These are phyloP conservation scores for Suhomyces panamericanus DNA, from an alignment of 1,139 yeast species.

Conservation along the genomic window DNA sequence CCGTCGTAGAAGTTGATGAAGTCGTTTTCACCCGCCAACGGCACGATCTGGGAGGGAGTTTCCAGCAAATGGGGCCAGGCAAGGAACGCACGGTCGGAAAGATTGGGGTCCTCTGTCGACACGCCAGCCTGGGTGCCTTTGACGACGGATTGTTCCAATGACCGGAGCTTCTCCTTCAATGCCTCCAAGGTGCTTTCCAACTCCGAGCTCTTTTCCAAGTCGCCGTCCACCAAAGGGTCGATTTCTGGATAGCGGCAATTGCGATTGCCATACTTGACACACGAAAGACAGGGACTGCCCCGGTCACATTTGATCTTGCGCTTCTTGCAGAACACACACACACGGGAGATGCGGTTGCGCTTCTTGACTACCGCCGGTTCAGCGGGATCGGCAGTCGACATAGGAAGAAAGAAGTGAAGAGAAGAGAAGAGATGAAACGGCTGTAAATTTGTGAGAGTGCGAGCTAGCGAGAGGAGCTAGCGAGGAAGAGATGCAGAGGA, in stretches of 20 bases:
- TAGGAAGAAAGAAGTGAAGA: neutral
- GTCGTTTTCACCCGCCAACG: conserved; percentile 23
- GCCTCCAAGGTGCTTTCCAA: conserved; percentile 7
- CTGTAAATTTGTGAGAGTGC: too few relatives aligned
- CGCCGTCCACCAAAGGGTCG: conserved; percentile 2
- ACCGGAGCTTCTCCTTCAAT: conserved; percentile 19
- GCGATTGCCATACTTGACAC: conserved; percentile 35
- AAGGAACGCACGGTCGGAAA: neutral
- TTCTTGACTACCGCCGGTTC: conserved; percentile 14
- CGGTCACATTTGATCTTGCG: conserved; percentile 47
- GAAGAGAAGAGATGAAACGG: conserved; percentile 3
- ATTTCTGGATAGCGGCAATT: conserved; percentile 22
- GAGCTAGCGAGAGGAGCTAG: too few relatives aligned
- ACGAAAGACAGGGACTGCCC: conserved; percentile 42
- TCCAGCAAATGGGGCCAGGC: conserved; percentile 2
- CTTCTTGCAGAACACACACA: conserved; percentile 43
- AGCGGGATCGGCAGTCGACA: conserved; percentile 2
- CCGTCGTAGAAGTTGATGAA: conserved; percentile 36
- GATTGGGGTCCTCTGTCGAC: neutral
- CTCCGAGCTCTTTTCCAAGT: conserved; percentile 4
- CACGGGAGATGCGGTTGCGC: conserved; percentile 37
- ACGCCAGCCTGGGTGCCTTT: neutral
- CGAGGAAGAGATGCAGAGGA: too few relatives aligned
- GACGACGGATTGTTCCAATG: conserved; percentile 14
- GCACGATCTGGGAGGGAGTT: neutral